These are phyloP conservation scores for Phialocephala subalpina DNA, from an alignment of 2,329 filamentous ascomycete genomes.

Conservation along the genomic window DNA sequence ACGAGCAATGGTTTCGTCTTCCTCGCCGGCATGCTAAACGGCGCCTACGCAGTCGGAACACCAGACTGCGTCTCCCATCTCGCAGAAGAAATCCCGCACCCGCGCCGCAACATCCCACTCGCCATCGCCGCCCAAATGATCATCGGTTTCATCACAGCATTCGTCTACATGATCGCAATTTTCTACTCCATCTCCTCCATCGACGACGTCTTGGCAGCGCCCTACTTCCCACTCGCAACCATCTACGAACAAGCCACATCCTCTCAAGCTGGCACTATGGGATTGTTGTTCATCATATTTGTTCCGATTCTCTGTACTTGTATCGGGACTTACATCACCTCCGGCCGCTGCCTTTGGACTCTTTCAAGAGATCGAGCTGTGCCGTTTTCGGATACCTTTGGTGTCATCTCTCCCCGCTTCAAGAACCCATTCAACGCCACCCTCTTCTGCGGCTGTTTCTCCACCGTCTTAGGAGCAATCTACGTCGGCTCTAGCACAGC, in stretches of 20 bases:
- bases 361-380: conserved; percentile 65
- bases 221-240: conserved; percentile 69
- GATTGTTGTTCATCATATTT: conserved; percentile 61
- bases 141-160: conserved; percentile 59
- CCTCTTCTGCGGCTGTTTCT: conserved; percentile 55
- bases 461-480: conserved; percentile 66
- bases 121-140: conserved; percentile 59
- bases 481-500: conserved; percentile 73
- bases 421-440: conserved; percentile 65
- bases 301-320: conserved; percentile 59
- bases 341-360: conserved; percentile 69
- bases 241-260: conserved; percentile 69
- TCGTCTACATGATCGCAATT: conserved; percentile 59
- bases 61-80: conserved; percentile 72
- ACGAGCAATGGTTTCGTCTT: conserved; percentile 63
- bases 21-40: conserved; percentile 59
- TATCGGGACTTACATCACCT: conserved; percentile 65
- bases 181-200: conserved; percentile 66
- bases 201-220: conserved; percentile 57
- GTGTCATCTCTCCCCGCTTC: conserved; percentile 53
- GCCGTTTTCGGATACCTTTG: conserved; percentile 57
- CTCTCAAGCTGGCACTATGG: conserved; percentile 57
- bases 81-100: conserved; percentile 68
- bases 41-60: conserved; percentile 72
- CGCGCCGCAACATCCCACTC: conserved; percentile 60